Evolutionary conservation across 345 rosid species (phyloP), one percentile per base, ranked within the genome.

Genomic region (Gossypium australe): DNA sequence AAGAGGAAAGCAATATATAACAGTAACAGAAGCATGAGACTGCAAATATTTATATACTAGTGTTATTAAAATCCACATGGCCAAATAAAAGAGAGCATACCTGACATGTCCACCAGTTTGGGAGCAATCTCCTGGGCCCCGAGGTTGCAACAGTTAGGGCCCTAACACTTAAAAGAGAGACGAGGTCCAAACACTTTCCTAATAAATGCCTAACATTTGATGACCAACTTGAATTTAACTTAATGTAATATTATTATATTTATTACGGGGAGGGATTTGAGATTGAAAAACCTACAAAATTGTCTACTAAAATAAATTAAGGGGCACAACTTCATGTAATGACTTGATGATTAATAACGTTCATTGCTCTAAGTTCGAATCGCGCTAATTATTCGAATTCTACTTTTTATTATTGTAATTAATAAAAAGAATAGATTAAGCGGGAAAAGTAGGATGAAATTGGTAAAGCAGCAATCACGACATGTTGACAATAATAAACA

Each of bases 71-170:
- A 64, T 3, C 25, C 49, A 64, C 51, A 11, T 65, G 29, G 27
- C 17, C 29, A 44, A 20, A 44, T 20, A 34, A 48, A 83, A 73
- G 69, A 53, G 4, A 11, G 53, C 73, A 72, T 27, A 61, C 75
- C 79, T 69, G 76, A 65, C 73, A 74, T 74, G 77, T 67, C 62
- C 64, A 20, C 71, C 61, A 24, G 41, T 47, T 14, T 34, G 70
- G 65, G 65, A 67, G 48, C 72, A 77, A 49, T 3, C 17, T 5
- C 56, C n/a, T 13, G 68, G 47, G 7, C 59, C 13, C 12, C 69
- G 70, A 49, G 65, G 66, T 27, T 66, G 56, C 24, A 14, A 72
- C 76, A 67, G 75, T 67, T 73, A 66, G 80, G 69, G 45, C 45
- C 62, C 68, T 12, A 48, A 10, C 4, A 48, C 52, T 48, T 48